Evolutionary conservation across 352 stramenopile genomes (phyloP), one percentile per base, ranked within the genome.

Genomic region (Globisporangium abappressorium): DNA sequence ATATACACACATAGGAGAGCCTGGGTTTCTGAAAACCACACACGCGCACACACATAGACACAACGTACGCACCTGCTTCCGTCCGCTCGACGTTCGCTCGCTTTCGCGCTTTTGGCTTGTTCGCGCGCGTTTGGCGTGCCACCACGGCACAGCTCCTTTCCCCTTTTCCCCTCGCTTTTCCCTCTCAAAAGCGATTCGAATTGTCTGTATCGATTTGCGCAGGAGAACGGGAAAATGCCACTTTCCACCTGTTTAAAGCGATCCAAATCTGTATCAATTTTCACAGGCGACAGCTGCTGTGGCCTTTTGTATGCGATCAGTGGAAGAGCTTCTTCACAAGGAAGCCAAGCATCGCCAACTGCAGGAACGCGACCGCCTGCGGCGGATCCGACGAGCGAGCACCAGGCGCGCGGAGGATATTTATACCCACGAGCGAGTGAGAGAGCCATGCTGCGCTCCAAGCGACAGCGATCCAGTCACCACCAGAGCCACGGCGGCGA

Each of bases 391-490:
- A 61, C 56, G 30, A 54, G 33, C 56, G 33, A n/a, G 55, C n/a
- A 33, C 12, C 12, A 46, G 38, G 12, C 12, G 38, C 3, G 38
- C 38, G 12, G 38, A n/a, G 33, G 56, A 62, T 62, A 62, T 49
- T 62, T 62, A 62, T 62, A 62, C 56, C 56, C 8, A 56, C 49
- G n/a, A 56, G 49, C 18, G 54, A 18, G 53, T 1, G 24, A 62
- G 56, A 30, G 33, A 41, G 22, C n/a, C 59, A 68, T 69, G 64
- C 46, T 70, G 65, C 65, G 65, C 49, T 70, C 65, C 22, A 70
- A 70, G 34, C 65, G 65, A 15, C 65, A 70, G 57, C 65, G 65
- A 34, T 20, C 55, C 28, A 43, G 60, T n/a, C 30, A 61, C 28
- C 60, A 61, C 18, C 30, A 33, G 30, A 61, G 55, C 28, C 28